phyloP scores from a whole-genome alignment of 495 filamentous ascomycete genomes.

The Lepidopterella palustris region DNA sequence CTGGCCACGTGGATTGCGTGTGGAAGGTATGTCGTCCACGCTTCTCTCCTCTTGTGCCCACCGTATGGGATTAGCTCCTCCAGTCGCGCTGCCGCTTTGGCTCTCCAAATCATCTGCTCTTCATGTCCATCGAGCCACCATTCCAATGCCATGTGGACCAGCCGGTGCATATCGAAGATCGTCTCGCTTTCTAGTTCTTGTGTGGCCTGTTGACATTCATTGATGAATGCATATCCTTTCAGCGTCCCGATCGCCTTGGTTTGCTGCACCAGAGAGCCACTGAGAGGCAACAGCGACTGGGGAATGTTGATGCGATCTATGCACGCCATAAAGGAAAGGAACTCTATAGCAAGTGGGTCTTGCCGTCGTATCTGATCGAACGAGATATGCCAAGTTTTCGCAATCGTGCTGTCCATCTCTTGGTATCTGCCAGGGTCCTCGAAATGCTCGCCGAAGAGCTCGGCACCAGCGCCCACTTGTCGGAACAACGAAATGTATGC shows the following conservation, averaged over 20 bases:
- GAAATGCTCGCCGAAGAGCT: conserved; percentile 17
- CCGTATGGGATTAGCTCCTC: neutral
- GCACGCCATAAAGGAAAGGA: conserved; percentile 17
- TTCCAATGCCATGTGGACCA: conserved; percentile 11
- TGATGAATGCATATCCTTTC: conserved; percentile 10
- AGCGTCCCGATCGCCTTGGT: conserved; percentile 13
- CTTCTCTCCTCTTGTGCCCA: conserved; percentile 3
- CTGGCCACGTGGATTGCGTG: neutral
- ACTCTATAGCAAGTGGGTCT: conserved; percentile 12
- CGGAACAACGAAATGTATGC: conserved; percentile 19
- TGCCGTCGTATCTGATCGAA: conserved; percentile 14
- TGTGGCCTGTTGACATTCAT: conserved; percentile 5
- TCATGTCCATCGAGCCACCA: conserved; percentile 4
- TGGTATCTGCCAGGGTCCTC: conserved; percentile 25
- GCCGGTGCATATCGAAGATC: conserved; percentile 10
- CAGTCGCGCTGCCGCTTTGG: neutral
- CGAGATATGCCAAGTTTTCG: conserved; percentile 18
- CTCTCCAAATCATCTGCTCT: neutral
- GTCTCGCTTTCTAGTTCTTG: neutral
- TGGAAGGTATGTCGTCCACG: neutral
- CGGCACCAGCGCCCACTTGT: neutral
- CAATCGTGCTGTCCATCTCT: conserved; percentile 7
- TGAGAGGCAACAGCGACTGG: conserved; percentile 10
- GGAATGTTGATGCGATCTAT: conserved; percentile 10
- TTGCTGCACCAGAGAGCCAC: neutral